Evolutionary conservation across 2,329 filamentous ascomycete species (phyloP).

Genomic region (Aureobasidium mangrovei): DNA sequence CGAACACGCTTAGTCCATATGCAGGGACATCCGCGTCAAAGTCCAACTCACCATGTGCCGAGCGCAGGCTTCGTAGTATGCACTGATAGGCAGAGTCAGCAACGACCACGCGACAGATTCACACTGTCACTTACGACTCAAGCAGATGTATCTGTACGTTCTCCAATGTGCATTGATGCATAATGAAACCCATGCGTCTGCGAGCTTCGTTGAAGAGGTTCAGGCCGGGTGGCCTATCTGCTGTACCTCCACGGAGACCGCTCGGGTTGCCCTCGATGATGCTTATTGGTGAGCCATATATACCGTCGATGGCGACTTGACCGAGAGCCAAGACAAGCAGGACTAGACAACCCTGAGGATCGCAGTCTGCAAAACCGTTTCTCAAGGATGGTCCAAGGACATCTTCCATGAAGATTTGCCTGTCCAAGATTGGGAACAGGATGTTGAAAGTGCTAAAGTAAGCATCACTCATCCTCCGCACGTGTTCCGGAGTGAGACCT

Average conservation of each 20-base stretch:
- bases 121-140: constrained; percentile 38
- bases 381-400: constrained; percentile 39
- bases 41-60: constrained; percentile 40
- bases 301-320: constrained; percentile 47
- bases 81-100: constrained; percentile 24
- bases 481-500: constrained; percentile 39
- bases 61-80: constrained; percentile 48
- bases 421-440: constrained; percentile 50
- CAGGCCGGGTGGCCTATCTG: constrained; percentile 46
- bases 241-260: constrained; percentile 45
- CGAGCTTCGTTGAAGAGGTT: constrained; percentile 55
- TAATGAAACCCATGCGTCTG: constrained; percentile 49
- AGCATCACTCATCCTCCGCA: constrained; percentile 43
- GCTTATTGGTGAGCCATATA: constrained; percentile 39
- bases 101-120: neutral
- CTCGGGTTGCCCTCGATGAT: constrained; percentile 39
- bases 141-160: constrained; percentile 52
- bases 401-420: constrained; percentile 44
- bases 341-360: constrained; percentile 43
- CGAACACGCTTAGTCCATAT: neutral
- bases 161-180: constrained; percentile 48
- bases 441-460: constrained; percentile 55
- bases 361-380: constrained; percentile 41
- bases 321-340: constrained; percentile 52
- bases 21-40: neutral